Percentiles rank a stretch among this genome's conserved stretches.
Conservation (phyloP, 306 rosid species). For the Biancaea sappan region DNA sequence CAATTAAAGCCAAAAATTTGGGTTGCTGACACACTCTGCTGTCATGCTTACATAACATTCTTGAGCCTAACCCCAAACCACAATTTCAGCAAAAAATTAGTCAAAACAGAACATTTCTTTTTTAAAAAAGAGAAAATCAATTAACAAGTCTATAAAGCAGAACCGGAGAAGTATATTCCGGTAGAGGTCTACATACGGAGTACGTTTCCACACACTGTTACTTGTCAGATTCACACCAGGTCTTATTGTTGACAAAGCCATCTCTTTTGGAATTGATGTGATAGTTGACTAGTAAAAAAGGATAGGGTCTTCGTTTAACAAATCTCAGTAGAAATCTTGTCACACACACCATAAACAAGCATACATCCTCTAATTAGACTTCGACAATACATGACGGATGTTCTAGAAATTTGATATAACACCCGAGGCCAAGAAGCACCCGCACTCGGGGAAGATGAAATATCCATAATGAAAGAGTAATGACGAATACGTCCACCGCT, state of each 20-base stretch:
- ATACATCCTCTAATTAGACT: not conserved
- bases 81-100: not conserved
- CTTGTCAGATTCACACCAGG: slow-evolving; percentile 17
- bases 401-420: slow-evolving; percentile 17
- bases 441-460: not conserved
- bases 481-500: not conserved
- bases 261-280: not conserved
- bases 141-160: not conserved
- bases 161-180: not conserved
- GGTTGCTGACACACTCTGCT: slow-evolving; percentile 24
- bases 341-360: slow-evolving; percentile 1
- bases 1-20: slow-evolving; percentile 34
- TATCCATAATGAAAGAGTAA: not conserved
- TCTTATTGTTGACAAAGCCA: slow-evolving; percentile 30
- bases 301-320: not conserved
- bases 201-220: slow-evolving; percentile 22
- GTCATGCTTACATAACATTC: slow-evolving; percentile 43
- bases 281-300: slow-evolving; percentile 3
- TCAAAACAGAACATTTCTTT: not conserved
- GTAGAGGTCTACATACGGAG: slow-evolving; percentile 1
- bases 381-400: not conserved
- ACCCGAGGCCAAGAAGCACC: not conserved
- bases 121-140: no score
- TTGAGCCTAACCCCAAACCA: not conserved
- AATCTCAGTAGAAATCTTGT: not conserved